phyloP scores from a whole-genome alignment of 768 basidiomycete genomes.

The Suillus spraguei region DNA sequence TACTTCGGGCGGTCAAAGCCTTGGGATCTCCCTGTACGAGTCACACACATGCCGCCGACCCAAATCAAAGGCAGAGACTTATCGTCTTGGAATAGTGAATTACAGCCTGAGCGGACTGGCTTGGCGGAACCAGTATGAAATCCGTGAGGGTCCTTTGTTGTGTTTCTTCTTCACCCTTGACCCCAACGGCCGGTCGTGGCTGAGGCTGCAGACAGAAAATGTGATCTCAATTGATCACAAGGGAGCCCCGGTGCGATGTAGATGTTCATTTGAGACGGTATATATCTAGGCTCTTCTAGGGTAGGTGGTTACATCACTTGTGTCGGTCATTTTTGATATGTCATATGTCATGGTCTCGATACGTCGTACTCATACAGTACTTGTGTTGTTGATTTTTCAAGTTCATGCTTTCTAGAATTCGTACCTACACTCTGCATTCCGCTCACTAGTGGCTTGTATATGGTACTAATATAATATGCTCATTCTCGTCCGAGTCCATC shows the following conservation, averaged over 20 bases:
- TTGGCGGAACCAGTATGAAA: not conserved
- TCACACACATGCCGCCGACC: not conserved
- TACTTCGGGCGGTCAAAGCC: not conserved
- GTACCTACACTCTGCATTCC: not conserved
- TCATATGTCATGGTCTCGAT: not conserved
- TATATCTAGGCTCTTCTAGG: not conserved
- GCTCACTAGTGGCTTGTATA: not conserved
- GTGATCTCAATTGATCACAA: not conserved
- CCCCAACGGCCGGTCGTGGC: not conserved
- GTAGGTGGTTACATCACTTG: not conserved
- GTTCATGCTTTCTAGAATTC: too few species aligned
- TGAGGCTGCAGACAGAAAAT: not conserved
- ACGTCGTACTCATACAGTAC: not conserved
- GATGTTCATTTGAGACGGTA: conserved; percentile 1
- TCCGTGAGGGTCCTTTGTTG: not conserved
- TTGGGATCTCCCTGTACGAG: not conserved
- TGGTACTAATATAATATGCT: too few species aligned
- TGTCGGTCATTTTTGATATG: not conserved
- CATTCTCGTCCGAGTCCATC: not conserved
- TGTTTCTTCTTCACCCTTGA: not conserved
- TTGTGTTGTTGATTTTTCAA: not conserved
- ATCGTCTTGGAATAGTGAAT: not conserved
- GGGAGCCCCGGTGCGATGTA: not conserved
- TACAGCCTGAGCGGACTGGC: not conserved
- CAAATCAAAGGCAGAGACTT: not conserved